Evolutionary conservation across 768 basidiomycete genomes (phyloP), one percentile per base, ranked within the genome.

Genomic region (Clitopilus hobsonii): DNA sequence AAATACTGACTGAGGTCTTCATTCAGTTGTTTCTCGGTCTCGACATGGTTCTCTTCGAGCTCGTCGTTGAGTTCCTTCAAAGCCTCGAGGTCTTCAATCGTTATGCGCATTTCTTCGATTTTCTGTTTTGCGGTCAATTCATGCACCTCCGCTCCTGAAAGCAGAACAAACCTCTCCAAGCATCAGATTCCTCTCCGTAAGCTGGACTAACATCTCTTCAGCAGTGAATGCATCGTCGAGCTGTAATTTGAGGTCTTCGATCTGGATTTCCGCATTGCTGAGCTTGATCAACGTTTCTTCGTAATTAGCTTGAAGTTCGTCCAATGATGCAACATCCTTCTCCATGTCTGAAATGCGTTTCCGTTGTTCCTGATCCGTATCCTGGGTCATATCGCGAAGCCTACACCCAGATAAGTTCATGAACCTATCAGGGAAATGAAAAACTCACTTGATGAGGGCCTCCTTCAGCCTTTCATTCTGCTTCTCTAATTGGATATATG

Each of bases 391-490:
- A 60, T 99, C 96, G 5, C 96, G 86, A 30, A 98, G 71, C 49
- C 94, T 94, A 60, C 36, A 25, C 52, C 16, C 36, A 25, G 51
- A 25, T 28, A 36, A 38, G 11, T 10, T 1, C 6, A 11, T 25
- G 38, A 10, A 1, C 18, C 25, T 14, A 22, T 38, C n/a, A 50
- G 16, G 30, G 14, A 36, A n/a, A 11, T 3, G 10, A 4, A 36
- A n/a, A 25, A 48, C 22, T 6, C 49, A 93, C 89, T 86, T 81
- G 53, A 96, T 79, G 8, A 98, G 77, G 11, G 97, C 97, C 65
- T 98, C 97, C 69, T 97, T 98, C 53, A 99, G 72, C 14, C 97
- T 74, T 64, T 94, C 93, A 58, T 98, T 99, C 65, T 98, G 96
- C 67, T 92, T 97, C 74, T 98, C 95, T 0, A 99, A 83, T 65